Evolutionary conservation across 768 basidiomycete species (phyloP), one percentile per base, ranked within the genome.

Genomic region (Udeniomyces megalosporus): DNA sequence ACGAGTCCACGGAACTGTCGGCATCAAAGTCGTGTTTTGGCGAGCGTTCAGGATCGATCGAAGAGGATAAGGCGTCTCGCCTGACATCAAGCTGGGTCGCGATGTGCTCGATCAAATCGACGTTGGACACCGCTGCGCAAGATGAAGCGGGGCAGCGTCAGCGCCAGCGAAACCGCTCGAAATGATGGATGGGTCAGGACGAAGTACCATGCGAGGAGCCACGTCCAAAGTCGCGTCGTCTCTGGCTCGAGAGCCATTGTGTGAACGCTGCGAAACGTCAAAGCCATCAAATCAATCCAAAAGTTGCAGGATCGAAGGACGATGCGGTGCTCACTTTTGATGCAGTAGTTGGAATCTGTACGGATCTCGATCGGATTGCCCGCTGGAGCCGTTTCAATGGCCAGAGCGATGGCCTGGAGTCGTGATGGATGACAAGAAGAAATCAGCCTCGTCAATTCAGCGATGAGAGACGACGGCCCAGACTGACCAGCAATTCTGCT

Each of bases 321-420:
- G 42, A n/a, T 26, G n/a, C n/a, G n/a, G n/a, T n/a, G 38, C 53
- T 50, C 11, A 61, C 60, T 20, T 28, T 51, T n/a, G 49, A 63
- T 60, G 26, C 48, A 26, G 24, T 60, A 60, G 24, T 50, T 46
- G 15, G 14, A 17, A 32, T 63, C 62, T n/a, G 62, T 58, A 28
- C 62, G 11, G n/a, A 63, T 63, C 57, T 63, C 62, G 22, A 63
- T 47, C n/a, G 62, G 62, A 0, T 11, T 44, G 4, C 35, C 32
- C 15, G 51, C 56, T 17, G 62, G 56, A n/a, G 62, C 56, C 11
- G 49, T 58, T 42, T 63, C 62, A 42, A 63, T 47, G n/a, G 62
- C 62, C 15, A 46, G 28, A 32, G 58, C 32, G 50, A 63, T 63
- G 28, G 62, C 60, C 60, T 60, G 55, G 20, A 8, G 8, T 29